phyloP scores from a whole-genome alignment of 2,329 filamentous ascomycete species.

The Fusarium sp. region DNA sequence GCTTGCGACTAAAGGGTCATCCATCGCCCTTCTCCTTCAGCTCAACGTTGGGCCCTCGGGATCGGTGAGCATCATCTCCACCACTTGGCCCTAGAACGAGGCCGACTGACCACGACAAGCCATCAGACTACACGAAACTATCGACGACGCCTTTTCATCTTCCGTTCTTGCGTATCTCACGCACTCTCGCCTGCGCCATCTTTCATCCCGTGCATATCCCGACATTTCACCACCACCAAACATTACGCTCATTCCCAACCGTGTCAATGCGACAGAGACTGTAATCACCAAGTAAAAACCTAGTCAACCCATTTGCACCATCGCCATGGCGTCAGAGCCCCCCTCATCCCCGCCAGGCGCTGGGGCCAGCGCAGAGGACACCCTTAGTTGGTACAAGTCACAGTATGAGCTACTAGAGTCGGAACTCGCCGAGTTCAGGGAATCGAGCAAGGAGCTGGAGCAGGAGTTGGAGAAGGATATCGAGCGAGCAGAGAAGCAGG shows the following conservation, averaged over 20 bases:
- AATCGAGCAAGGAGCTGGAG: constrained; percentile 93
- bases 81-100: constrained; percentile 27
- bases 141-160: constrained; percentile 11
- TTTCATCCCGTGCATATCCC: neutral
- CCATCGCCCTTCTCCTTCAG: constrained; percentile 11
- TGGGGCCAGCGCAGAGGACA: constrained; percentile 70
- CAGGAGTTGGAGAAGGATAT: constrained; percentile 95
- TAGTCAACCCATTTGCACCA: constrained; percentile 22
- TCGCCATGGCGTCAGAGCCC: constrained; percentile 62
- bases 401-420: constrained; percentile 94
- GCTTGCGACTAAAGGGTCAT: constrained; percentile 21
- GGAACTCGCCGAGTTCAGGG: constrained; percentile 92
- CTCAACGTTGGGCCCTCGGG: constrained; percentile 30
- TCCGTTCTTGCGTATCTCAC: constrained; percentile 9
- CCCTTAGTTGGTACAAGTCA: constrained; percentile 91
- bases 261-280: constrained; percentile 30
- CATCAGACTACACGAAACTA: constrained; percentile 7
- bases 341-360: constrained; percentile 70
- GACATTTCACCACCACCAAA: constrained; percentile 20
- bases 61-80: constrained; percentile 42
- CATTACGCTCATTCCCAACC: constrained; percentile 14
- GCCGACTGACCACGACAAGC: constrained; percentile 32
- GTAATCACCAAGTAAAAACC: constrained; percentile 15
- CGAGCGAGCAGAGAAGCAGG: constrained; percentile 92
- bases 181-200: constrained; percentile 15